A percentile compares a stretch with the other conserved stretches of the same genome.
phyloP scores from a whole-genome alignment of 176 grass and related monocot species.

The Oryza rufipogon region DNA sequence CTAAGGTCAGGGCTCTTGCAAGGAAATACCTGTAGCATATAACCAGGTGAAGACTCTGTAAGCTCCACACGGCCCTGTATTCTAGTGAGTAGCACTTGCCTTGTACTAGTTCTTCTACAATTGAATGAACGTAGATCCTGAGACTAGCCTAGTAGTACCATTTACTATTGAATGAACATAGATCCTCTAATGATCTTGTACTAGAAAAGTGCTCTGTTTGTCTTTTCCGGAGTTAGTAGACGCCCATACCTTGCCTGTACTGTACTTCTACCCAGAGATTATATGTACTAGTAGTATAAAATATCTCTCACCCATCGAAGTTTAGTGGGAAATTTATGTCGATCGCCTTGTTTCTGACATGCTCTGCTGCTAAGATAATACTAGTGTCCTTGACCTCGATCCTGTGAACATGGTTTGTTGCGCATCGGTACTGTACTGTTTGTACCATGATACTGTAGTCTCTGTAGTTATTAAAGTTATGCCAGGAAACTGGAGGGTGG shows the following conservation, averaged over 20 bases:
- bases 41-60: not conserved
- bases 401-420: not conserved
- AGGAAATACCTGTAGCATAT: conserved; percentile 70
- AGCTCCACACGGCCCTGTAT: not conserved
- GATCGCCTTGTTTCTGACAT: not conserved
- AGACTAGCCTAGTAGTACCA: not conserved
- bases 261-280: not conserved
- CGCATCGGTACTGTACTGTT: not conserved
- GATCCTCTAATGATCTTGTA: not conserved
- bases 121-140: not conserved
- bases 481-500: not conserved
- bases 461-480: not conserved
- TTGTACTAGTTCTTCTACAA: not conserved
- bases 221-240: not conserved
- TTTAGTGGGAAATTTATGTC: not conserved
- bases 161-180: not conserved
- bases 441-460: not conserved
- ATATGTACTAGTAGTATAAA: not conserved
- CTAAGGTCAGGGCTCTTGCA: conserved; percentile 78
- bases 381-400: not conserved
- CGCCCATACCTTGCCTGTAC: not conserved
- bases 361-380: not conserved
- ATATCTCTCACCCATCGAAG: not conserved
- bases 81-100: not conserved
- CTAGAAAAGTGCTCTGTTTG: conserved; percentile 3